Base-by-base conservation (phyloP, 2,329 filamentous ascomycete species). In the Lasiodiplodia theobromae region DNA sequence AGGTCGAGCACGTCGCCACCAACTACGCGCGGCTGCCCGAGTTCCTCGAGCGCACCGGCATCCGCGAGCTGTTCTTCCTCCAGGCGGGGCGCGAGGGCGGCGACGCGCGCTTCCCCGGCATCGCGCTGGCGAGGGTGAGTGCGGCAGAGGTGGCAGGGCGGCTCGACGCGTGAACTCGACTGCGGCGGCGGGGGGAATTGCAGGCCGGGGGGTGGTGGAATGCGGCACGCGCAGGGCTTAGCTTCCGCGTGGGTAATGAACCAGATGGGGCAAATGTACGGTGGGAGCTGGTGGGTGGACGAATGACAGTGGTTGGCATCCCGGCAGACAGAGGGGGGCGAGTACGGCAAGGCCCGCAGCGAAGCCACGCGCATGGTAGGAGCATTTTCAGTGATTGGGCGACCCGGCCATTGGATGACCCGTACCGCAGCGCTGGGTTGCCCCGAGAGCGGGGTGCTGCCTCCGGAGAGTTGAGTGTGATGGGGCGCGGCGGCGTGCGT, bases 1-100 rank as follows among this genome's bases (percentile, higher is more conserved):
- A 92, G 49, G 87, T 93, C 69, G 91, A 87, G 2, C 95, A 99
- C 77, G 86, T 99, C 5, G 93, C 90, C n/a, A 90, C 93, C 63
- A 95, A 97, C 77, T 98, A 96, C 81, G 76, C 78, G 56, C 87
- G 87, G 51, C 88, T 92, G 5, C 80, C 96, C 69, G 84, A 87
- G 0, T 97, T 92, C 77, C 82, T 97, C 68, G 85, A 88, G 71
- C 85, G 82, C 69, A 81, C 93, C 14, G 90, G 89, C 4, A 88
- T 95, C 31, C 76, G 81, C 38, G 83, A 88, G 69, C 82, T 96
- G 38, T 75, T 78, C 72, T 75, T 80, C 44, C 75, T 77, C 49
- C 73, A 70, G 34, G 71, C 70, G 47, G 69, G 70, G 58, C 63
- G 70, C 71, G 51, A 73, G 70, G 58, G 38, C 25, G 21, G 40